These are phyloP conservation scores for Microstroma glucosiphilum DNA, from an alignment of 1,284 basidiomycete species.

Conservation along the genomic window DNA sequence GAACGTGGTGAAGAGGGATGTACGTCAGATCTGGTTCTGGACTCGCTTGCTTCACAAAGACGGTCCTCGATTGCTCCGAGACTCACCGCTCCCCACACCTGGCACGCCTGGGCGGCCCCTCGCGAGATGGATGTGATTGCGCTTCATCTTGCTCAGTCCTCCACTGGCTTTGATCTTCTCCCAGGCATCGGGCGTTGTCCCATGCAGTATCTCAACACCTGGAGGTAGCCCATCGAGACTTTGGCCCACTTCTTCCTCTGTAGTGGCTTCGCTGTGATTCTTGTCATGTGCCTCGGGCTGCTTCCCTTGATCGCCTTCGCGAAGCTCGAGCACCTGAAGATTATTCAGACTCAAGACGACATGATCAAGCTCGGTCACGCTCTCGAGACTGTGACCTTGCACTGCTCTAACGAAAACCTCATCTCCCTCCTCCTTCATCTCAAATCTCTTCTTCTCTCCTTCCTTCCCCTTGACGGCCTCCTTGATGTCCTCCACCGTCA, in stretches of 20 bases:
- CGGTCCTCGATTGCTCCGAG: background rate
- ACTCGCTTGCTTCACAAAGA: background rate
- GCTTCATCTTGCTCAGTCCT: constrained; percentile 74
- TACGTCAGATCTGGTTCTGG: background rate
- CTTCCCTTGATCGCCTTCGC: background rate
- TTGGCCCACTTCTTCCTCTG: constrained; percentile 8
- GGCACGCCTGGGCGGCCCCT: constrained; percentile 59
- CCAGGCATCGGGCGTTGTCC: constrained; percentile 54
- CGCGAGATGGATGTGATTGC: constrained; percentile 83
- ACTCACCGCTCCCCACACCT: constrained; percentile 67
- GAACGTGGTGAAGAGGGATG: background rate
- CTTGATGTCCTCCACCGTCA: constrained; percentile 26
- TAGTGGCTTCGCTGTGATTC: background rate
- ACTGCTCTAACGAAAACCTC: constrained; percentile 69
- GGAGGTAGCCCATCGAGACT: constrained; percentile 3
- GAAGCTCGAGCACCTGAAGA: constrained; percentile 17
- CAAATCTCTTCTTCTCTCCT: constrained; percentile 43
- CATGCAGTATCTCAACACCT: constrained; percentile 27
- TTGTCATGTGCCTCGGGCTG: background rate
- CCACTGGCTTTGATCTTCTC: constrained; percentile 49
- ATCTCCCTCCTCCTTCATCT: constrained; percentile 17
- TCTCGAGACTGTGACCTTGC: constrained; percentile 78
- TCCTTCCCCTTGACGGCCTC: constrained; percentile 25
- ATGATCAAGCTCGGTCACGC: constrained; percentile 47
- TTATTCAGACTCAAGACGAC: constrained; percentile 22